Percentiles rank a stretch among this genome's conserved stretches.
Conservation (phyloP, 306 rosid genomes). For the Sechiopsis laciniata region DNA sequence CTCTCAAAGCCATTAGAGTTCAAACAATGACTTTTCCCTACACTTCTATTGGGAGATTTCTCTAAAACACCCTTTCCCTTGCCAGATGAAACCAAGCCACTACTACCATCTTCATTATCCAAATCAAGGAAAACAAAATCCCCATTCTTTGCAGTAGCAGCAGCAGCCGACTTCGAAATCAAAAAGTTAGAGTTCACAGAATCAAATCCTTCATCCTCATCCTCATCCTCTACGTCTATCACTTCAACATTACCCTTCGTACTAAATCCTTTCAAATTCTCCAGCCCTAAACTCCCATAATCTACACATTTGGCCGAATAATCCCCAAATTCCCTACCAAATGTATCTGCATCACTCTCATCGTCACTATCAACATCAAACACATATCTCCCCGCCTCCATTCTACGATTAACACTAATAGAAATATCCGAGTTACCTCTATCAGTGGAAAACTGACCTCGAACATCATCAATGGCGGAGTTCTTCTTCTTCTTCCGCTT, state of each 20-base stretch:
- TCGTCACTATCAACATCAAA: not conserved
- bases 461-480: not conserved
- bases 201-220: constrained; percentile 17
- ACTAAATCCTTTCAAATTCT: not conserved
- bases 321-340: not conserved
- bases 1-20: constrained; percentile 14
- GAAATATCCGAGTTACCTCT: not conserved
- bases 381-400: not conserved
- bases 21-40: not conserved
- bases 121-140: not conserved
- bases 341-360: not conserved
- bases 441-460: not conserved
- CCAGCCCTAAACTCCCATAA: constrained; percentile 21
- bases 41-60: not conserved
- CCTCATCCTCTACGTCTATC: not conserved
- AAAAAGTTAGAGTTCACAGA: constrained; percentile 17
- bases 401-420: not conserved
- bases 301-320: constrained; percentile 1
- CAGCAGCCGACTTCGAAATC: constrained; percentile 11
- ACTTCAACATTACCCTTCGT: not conserved
- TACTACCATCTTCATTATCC: not conserved
- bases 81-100: constrained; percentile 4
- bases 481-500: constrained; percentile 17
- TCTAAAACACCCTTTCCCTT: not conserved
- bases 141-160: not conserved